Evolutionary conservation across 108 stramenopile species (phyloP), one percentile per base, ranked within the genome.

Genomic region (Skeletonema potamos): DNA sequence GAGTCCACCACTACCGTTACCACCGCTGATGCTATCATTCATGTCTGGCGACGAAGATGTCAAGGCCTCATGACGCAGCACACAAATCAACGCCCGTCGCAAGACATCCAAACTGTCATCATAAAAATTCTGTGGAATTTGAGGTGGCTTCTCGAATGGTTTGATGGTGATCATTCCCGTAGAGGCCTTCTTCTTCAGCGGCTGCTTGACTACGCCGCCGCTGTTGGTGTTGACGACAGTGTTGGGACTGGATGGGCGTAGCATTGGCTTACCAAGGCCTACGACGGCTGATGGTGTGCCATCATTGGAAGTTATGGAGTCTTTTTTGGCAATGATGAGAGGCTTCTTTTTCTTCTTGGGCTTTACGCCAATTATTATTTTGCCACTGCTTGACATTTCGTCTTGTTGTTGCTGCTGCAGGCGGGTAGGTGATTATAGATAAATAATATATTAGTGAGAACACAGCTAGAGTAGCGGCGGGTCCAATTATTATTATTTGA

Each of bases 81-180:
- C 73, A 29, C 61, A 64, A 54, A 72, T 59, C 9, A 85, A 79
- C 32, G 88, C 87, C 27, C 82, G 46, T 39, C 83, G 56, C 34
- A 93, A 67, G 11, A 78, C 66, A 8, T 58, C 54, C 6, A 81
- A 76, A 9, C 86, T 83, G 3, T 74, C 27, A 20, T 85, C 86
- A 65, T 94, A 94, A 72, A 89, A 94, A 57, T 91, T 82, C 6
- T 58, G 33, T 4, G 93, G 93, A 15, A 91, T 55, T 15, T 74
- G 64, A n/a, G 93, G 93, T 5, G 93, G 93, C 54, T 86, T 88
- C 18, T 70, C 43, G 63, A 86, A 94, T 18, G 90, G 87, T 60
- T 86, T 88, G 73, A 94, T 94, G 60, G 82, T 78, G 44, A 93
- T 86, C 72, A 26, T 29, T 58, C 22, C 24, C 5, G 58, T 9